phyloP scores from a whole-genome alignment of 2,329 filamentous ascomycete species.

The Penicillium occitanis region DNA sequence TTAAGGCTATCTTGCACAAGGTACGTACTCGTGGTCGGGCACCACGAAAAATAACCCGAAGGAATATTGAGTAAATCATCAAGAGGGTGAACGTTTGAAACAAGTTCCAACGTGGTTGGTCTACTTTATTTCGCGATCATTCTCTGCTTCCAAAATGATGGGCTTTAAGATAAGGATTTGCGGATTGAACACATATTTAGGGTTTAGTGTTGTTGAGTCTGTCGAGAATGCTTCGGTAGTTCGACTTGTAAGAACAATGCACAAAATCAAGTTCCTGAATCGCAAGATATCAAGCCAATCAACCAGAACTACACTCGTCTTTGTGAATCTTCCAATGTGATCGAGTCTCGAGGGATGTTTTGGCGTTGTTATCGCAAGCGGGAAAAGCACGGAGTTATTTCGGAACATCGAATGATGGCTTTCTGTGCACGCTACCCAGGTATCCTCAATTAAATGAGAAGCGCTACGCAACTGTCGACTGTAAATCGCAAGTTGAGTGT shows the following conservation, averaged over 20 bases:
- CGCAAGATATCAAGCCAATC: background rate
- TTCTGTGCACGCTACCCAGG: too few relatives aligned
- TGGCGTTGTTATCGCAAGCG: background rate
- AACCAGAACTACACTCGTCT: background rate
- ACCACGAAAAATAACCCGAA: background rate
- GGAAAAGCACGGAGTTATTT: slow-evolving; percentile 1
- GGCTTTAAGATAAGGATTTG: too few relatives aligned
- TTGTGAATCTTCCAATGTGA: background rate
- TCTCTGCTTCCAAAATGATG: too few relatives aligned
- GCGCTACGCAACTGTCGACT: background rate
- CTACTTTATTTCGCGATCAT: too few relatives aligned
- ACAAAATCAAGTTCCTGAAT: background rate
- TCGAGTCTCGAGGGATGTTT: background rate
- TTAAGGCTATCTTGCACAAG: background rate
- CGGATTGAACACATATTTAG: too few relatives aligned
- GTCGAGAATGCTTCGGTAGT: background rate
- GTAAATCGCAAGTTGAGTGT: background rate
- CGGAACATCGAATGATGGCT: slow-evolving; percentile 10
- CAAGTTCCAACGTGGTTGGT: too few relatives aligned
- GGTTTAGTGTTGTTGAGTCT: too few relatives aligned
- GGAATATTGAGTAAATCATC: background rate
- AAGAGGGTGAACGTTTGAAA: too few relatives aligned
- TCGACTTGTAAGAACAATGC: background rate
- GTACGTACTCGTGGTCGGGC: background rate
- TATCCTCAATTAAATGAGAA: background rate